A percentile compares a stretch with the other conserved stretches of the same genome.
Conservation (phyloP, 1,139 yeast genomes). For the Protomyces inundatus region DNA sequence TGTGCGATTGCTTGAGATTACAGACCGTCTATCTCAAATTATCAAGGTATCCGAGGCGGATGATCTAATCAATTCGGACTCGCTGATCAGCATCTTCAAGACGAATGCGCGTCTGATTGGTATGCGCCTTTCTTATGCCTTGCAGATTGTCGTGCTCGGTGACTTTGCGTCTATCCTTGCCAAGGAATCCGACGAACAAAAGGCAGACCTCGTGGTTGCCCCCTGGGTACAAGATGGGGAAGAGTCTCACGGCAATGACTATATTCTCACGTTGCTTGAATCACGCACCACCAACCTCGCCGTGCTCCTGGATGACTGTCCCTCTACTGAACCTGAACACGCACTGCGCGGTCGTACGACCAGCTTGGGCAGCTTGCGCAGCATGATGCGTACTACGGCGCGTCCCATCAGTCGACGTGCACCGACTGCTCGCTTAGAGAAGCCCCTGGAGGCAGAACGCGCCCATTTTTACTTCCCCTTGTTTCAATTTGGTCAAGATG, state of each 20-base stretch:
- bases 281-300: slow-evolving; percentile 6
- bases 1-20: slow-evolving; percentile 27
- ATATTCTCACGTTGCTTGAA: slow-evolving; percentile 11
- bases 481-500: slow-evolving; percentile 28
- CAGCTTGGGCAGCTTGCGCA: slow-evolving; percentile 19
- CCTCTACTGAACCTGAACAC: not conserved
- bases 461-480: slow-evolving; percentile 27
- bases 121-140: slow-evolving; percentile 21
- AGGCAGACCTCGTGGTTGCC: slow-evolving; percentile 24
- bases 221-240: slow-evolving; percentile 27
- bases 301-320: slow-evolving; percentile 11
- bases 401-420: not conserved
- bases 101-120: slow-evolving; percentile 22
- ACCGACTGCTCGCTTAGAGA: not conserved
- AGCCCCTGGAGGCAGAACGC: slow-evolving; percentile 6
- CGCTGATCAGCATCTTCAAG: slow-evolving; percentile 26
- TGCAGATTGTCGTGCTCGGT: slow-evolving; percentile 25
- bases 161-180: slow-evolving; percentile 20
- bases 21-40: slow-evolving; percentile 29
- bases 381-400: slow-evolving; percentile 1
- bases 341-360: slow-evolving; percentile 7
- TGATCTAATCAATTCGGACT: slow-evolving; percentile 24
- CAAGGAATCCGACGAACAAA: slow-evolving; percentile 10
- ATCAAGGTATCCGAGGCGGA: slow-evolving; percentile 29
- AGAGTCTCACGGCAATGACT: slow-evolving; percentile 22